Evolutionary conservation across 257 asterid genomes (phyloP).

Genomic region (Pogostemon cablin): DNA sequence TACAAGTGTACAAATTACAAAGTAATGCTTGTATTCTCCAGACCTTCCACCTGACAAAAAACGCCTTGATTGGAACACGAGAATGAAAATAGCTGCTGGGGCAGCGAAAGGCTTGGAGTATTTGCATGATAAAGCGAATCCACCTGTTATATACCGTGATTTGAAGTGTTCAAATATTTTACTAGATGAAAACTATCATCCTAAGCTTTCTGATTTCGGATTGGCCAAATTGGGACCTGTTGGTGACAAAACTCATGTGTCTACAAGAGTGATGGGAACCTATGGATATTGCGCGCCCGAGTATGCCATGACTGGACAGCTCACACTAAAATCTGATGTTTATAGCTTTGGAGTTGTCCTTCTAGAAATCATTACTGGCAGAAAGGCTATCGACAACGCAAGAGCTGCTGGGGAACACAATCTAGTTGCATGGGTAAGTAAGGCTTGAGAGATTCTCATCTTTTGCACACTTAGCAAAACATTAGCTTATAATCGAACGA

Average conservation of each 20-base stretch:
- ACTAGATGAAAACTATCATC: slow-evolving; percentile 55
- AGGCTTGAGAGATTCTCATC: not conserved
- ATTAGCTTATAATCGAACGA: not conserved
- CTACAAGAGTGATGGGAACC: slow-evolving; percentile 80
- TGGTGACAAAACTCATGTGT: slow-evolving; percentile 67
- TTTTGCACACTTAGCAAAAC: not conserved
- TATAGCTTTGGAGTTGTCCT: slow-evolving; percentile 85
- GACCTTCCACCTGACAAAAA: slow-evolving; percentile 66
- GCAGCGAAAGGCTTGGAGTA: slow-evolving; percentile 81
- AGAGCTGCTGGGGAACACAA: slow-evolving; percentile 67
- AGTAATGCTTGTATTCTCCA: slow-evolving; percentile 34
- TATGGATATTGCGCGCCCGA: slow-evolving; percentile 89
- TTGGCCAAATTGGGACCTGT: slow-evolving; percentile 76
- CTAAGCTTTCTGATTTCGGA: slow-evolving; percentile 81
- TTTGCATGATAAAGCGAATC: slow-evolving; percentile 72
- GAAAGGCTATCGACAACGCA: slow-evolving; percentile 68
- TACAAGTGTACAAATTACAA: not conserved
- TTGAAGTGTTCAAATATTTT: slow-evolving; percentile 69
- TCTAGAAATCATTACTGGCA: slow-evolving; percentile 73
- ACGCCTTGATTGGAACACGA: slow-evolving; percentile 73
- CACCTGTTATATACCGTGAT: slow-evolving; percentile 76
- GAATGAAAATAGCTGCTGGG: slow-evolving; percentile 82
- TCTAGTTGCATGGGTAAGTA: slow-evolving; percentile 78
- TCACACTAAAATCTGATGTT: slow-evolving; percentile 68
- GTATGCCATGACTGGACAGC: slow-evolving; percentile 75